phyloP scores from a whole-genome alignment of 1,139 yeast species.

The Spencermartinsiella ligniputridi region DNA sequence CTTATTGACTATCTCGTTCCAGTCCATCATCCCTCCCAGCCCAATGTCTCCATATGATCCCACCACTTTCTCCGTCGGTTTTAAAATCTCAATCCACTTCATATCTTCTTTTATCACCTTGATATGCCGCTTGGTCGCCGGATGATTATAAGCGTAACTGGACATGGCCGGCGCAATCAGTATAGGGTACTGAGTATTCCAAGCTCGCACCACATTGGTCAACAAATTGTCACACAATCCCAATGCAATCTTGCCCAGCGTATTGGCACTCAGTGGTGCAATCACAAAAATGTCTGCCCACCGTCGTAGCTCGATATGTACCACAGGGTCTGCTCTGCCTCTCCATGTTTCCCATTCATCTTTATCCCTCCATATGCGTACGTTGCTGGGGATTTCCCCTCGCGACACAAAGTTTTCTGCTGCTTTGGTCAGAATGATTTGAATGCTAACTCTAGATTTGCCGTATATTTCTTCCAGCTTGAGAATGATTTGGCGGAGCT shows the following conservation, averaged over 20 bases:
- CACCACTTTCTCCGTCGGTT: slow-evolving; percentile 89
- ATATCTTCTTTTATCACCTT: slow-evolving; percentile 73
- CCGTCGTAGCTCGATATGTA: slow-evolving; percentile 86
- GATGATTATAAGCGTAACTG: slow-evolving; percentile 81
- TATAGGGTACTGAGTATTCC: slow-evolving; percentile 87
- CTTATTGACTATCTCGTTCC: slow-evolving; percentile 86
- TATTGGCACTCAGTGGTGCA: slow-evolving; percentile 88
- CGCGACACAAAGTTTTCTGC: slow-evolving; percentile 74
- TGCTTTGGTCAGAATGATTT: slow-evolving; percentile 73
- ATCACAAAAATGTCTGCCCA: slow-evolving; percentile 93
- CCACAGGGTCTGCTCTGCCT: slow-evolving; percentile 79
- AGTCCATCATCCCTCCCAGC: slow-evolving; percentile 96
- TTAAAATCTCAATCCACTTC: slow-evolving; percentile 86
- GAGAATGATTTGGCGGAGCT: slow-evolving; percentile 66
- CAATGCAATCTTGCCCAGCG: slow-evolving; percentile 81
- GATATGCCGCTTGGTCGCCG: slow-evolving; percentile 79
- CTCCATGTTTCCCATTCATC: slow-evolving; percentile 95
- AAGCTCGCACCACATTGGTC: slow-evolving; percentile 84
- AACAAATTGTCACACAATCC: slow-evolving; percentile 87
- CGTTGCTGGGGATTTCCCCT: slow-evolving; percentile 55
- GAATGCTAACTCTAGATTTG: slow-evolving; percentile 67
- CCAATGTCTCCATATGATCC: slow-evolving; percentile 95
- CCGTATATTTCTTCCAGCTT: slow-evolving; percentile 80
- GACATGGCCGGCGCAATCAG: slow-evolving; percentile 93
- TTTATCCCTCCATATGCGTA: slow-evolving; percentile 78